Conservation (phyloP, 495 filamentous ascomycete species). For the Neurospora sp. region DNA sequence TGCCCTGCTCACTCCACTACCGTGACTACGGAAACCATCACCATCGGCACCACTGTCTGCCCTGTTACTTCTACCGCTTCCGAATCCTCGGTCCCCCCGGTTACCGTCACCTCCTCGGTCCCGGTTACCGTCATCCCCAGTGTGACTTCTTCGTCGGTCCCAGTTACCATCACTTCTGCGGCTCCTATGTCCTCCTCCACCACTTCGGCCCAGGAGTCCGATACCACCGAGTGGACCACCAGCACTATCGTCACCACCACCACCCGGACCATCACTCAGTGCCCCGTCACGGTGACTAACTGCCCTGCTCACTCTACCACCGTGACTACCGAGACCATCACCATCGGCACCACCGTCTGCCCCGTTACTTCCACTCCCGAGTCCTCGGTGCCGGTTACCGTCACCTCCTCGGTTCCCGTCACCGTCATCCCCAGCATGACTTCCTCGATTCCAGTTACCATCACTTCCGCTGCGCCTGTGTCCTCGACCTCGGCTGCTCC, state of each 20-base stretch:
- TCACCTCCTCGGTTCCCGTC: not conserved
- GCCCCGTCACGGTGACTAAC: constrained; percentile 42
- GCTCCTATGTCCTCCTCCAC: not conserved
- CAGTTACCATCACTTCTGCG: constrained; percentile 1
- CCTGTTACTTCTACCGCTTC: not conserved
- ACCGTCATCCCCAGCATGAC: not conserved
- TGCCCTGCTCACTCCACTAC: constrained; percentile 46
- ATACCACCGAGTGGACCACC: constrained; percentile 30
- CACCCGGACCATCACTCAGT: constrained; percentile 46
- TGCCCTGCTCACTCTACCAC: constrained; percentile 46
- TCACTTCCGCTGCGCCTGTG: not conserved
- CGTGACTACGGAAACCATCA: constrained; percentile 42
- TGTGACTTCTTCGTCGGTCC: not conserved
- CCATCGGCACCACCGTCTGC: constrained; percentile 49
- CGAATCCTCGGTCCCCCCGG: not conserved
- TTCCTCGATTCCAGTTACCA: not conserved
- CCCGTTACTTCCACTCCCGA: not conserved
- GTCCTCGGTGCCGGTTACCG: not conserved
- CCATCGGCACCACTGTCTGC: constrained; percentile 49
- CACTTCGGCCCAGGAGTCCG: not conserved
- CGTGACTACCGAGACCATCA: constrained; percentile 42
- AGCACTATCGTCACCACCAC: constrained; percentile 50
- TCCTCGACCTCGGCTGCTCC: not conserved
- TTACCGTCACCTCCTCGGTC: not conserved
- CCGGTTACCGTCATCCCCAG: not conserved